These are phyloP conservation scores for Geotrichum phurueaensis DNA, from an alignment of 1,139 yeast genomes.

Conservation along the genomic window DNA sequence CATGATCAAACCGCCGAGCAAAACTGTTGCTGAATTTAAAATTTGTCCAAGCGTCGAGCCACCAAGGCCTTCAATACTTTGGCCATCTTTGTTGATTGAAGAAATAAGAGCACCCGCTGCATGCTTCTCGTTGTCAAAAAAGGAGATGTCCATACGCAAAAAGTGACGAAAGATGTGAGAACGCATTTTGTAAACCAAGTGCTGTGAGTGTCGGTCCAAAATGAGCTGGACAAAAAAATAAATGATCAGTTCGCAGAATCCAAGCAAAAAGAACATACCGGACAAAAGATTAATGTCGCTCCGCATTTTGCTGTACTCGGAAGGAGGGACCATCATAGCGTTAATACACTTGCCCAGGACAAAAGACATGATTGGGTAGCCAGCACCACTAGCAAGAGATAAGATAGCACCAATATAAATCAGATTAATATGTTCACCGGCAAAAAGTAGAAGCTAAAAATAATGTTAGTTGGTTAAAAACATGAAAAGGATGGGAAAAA, in stretches of 20 bases:
- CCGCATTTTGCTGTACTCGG: conserved; percentile 35
- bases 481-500: background rate
- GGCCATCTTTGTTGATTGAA: conserved; percentile 76
- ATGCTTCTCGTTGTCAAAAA: conserved; percentile 65
- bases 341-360: conserved; percentile 37
- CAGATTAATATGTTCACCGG: background rate
- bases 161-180: conserved; percentile 32
- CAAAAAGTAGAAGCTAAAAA: no score
- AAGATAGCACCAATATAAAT: conserved; percentile 17
- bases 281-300: conserved; percentile 34
- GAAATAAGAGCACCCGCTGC: conserved; percentile 75
- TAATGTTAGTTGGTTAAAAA: background rate
- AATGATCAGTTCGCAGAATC: conserved; percentile 17
- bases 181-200: conserved; percentile 33
- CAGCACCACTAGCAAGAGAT: conserved; percentile 36
- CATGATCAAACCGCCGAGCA: conserved; percentile 68
- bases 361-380: conserved; percentile 39
- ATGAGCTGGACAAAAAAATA: background rate
- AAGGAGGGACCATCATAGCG: conserved; percentile 36
- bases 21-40: conserved; percentile 64
- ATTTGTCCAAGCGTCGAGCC: conserved; percentile 84
- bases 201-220: conserved; percentile 17
- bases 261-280: conserved; percentile 40
- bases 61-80: conserved; percentile 74
- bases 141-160: conserved; percentile 73